Base-by-base conservation (phyloP, 2,329 filamentous ascomycete genomes). In the Arthroderma sp. region DNA sequence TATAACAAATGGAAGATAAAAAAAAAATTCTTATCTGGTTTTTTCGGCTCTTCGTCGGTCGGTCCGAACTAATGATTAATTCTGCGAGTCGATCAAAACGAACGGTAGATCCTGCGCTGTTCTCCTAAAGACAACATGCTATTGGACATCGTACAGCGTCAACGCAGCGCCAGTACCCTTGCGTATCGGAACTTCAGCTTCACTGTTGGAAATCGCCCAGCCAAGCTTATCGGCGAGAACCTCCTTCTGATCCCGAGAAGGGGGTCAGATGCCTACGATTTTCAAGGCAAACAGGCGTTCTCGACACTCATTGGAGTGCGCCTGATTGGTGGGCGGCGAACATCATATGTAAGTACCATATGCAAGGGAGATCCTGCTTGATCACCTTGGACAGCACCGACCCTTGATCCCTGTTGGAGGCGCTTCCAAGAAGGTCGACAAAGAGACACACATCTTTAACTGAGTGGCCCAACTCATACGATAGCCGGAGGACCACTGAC, bases 341-440 rank as follows among this genome's bases (percentile, higher is more conserved):
- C 8, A 28, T 33, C 22, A 31, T 28, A 31, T 41, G 27, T 29
- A 32, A 8, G 32, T 34, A 9, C 32, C n/a, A 41, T 36, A 43
- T 43, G 40, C 36, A 43, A 43, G 40, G 40, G 32, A 43, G 40
- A 43, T 43, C 40, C 36, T 27, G 33, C 40, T 30, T 36, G 34
- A 36, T 43, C 11, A 9, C 6, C 15, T 9, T 30, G 7, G 8
- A n/a, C 22, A 22, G 22, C 28, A 29, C 6, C 29, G 40, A 43
- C 28, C 40, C 40, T 33, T 43, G 40, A 43, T 43, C 40, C 40
- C 40, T 43, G 40, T 22, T 11, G 30, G 5, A 36, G 31, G 40
- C 40, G 40, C 40, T 43, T 43, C 40, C 34, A 29, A 30, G 40
- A 28, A 33, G 40, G 31, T 31, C 22, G 15, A 29, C n/a, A 29